Base-by-base conservation (phyloP, 352 stramenopile species). In the Hyaloperonospora arabidopsidis region DNA sequence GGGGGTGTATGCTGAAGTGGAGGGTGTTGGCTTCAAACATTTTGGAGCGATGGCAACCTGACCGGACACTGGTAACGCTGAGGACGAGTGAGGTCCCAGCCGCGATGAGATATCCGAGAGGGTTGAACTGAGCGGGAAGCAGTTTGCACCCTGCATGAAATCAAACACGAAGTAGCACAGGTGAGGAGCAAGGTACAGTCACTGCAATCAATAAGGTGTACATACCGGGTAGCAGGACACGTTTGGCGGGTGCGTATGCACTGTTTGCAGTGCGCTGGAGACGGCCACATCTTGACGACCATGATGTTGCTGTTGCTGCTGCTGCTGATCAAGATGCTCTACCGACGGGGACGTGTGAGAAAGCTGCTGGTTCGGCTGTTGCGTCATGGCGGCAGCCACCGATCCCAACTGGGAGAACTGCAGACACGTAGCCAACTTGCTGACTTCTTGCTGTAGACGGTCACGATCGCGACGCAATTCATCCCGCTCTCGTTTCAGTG, bases 371-470 rank as follows among this genome's bases (percentile, higher is more conserved):
- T 57, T 65, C 34, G 61, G 61, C 22, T 66, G 59, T 43, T 68
- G 63, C 17, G 52, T 67, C 70, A 84, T 78, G 5, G 64, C 68
- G 17, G 62, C 67, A 49, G 72, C 68, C 22, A 81, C 71, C 1
- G 71, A 76, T 17, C 69, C 70, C 19, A 86, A 47, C 22, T 89
- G 73, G 18, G 73, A 74, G 45, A 82, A 86, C 57, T 89, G 79
- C 4, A 87, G 59, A 46, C 68, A 86, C 17, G 74, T 83, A 14
- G 74, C 71, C 15, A 87, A 49, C 41, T 84, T 87, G 60, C 69
- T 83, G 12, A 84, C 67, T 73, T 87, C 72, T 56, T 84, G 76
- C 45, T 83, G 75, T 28, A 86, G 57, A 5, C 74, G 70, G 19
- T 89, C 72, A 22, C 76, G 72, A 7, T 89, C 76, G 8, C 72